Percentiles rank a stretch among this genome's conserved stretches.
These are phyloP conservation scores for Botrytis porri DNA, from an alignment of 2,329 filamentous ascomycete species.

Conservation along the genomic window DNA sequence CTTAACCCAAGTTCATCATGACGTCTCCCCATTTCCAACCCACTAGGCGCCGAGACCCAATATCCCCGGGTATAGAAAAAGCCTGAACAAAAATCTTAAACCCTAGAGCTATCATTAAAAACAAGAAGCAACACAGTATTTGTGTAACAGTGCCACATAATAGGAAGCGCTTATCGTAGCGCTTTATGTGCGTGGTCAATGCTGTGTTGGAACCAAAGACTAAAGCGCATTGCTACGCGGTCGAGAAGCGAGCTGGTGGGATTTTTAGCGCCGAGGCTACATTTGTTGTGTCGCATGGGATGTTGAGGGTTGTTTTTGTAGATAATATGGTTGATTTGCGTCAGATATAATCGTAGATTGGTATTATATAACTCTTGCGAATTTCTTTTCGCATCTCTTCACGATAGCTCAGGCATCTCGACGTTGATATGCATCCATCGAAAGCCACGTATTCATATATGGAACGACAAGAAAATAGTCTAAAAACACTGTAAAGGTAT, in stretches of 20 bases:
- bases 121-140: accelerated
- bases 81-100: not conserved
- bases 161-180: not conserved
- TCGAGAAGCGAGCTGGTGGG: not conserved
- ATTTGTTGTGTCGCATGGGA: not conserved
- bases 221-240: not conserved
- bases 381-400: not conserved
- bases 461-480: not conserved
- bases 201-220: not conserved
- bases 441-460: not conserved
- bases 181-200: not conserved
- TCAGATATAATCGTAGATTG: not conserved
- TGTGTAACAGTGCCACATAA: not conserved
- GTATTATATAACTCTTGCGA: not conserved
- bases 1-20: not conserved
- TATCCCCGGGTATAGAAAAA: not conserved
- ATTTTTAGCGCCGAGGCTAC: not conserved
- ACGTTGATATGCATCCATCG: not conserved
- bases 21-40: not conserved
- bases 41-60: not conserved
- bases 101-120: not conserved
- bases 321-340: not conserved
- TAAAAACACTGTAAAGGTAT: not conserved
- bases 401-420: not conserved
- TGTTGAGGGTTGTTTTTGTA: accelerated